Evolutionary conservation across 176 grass and related monocot species (phyloP), one percentile per base, ranked within the genome.

Genomic region (Juncus inflexus): DNA sequence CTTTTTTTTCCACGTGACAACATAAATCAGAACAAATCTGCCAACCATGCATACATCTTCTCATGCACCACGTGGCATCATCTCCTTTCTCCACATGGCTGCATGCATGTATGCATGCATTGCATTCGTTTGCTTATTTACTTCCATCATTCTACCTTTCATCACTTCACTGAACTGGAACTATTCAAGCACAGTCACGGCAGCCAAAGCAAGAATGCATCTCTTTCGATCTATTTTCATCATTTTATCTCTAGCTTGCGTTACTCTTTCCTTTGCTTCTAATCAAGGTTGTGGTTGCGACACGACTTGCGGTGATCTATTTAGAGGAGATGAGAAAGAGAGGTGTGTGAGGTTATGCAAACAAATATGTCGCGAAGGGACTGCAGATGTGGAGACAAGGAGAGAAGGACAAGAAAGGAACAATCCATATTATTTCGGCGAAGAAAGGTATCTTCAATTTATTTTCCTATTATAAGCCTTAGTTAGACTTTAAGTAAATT

Each of bases 371-470:
- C 13, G 35, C 5, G 52, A 65, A 3, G 42, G 66, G 9, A 49
- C 3, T 0, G 7, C n/a, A 35, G 43, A 77, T 56, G 14, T 52
- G 74, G 41, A 12, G 37, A 28, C 59, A 55, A 54, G 76, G 16
- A 49, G 42, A 40, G 55, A 55, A 52, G 62, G 69, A 60, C 57
- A 55, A 4, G 58, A 14, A 54, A 61, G 58, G 58, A 45, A 63
- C 28, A 5, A 55, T 45, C 82, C 78, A 10, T 90, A 79, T 77
- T 71, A 86, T 66, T 90, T 73, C 70, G 78, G 86, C 10, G 75
- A 73, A 70, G 86, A 90, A 80, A 86, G 86, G 14, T 70, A 69
- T 28, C 1, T 47, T 6, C 43, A 47, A 47, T 47, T 6, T 47
- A 9, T 47, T n/a, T 13, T 42, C 6, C 52, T n/a, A 5, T 28